Conservation (phyloP, 129 eudicot genomes). For the Deinandra increscens region DNA sequence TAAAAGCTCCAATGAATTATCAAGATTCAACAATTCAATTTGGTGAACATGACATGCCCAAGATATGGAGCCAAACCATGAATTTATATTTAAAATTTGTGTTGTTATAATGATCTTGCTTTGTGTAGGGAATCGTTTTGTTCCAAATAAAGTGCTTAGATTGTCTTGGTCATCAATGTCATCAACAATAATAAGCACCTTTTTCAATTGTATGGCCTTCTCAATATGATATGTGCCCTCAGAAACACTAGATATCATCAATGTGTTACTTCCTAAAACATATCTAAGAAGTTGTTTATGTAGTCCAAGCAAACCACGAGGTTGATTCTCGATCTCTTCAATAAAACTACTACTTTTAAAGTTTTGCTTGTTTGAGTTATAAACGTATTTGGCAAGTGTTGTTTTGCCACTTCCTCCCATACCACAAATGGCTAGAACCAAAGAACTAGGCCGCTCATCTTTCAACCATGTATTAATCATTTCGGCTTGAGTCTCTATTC, state of each 20-base stretch:
- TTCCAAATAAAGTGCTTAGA: slow-evolving; percentile 14
- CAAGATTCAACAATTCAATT: background rate
- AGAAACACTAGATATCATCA: background rate
- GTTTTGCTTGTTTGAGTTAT: slow-evolving; percentile 9
- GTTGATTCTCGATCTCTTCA: slow-evolving; percentile 22
- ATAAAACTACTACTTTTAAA: slow-evolving; percentile 3
- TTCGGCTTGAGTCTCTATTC: slow-evolving; percentile 6
- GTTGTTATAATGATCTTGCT: slow-evolving; percentile 28
- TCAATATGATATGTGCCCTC: slow-evolving; percentile 6
- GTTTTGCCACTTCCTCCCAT: slow-evolving; percentile 45
- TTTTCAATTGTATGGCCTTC: background rate
- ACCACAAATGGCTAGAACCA: slow-evolving; percentile 22
- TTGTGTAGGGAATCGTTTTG: background rate
- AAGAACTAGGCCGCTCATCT: slow-evolving; percentile 4
- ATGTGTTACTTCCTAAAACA: background rate
- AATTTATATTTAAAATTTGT: slow-evolving; percentile 10
- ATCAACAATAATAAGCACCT: slow-evolving; percentile 10
- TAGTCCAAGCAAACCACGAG: slow-evolving; percentile 15
- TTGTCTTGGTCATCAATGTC: slow-evolving; percentile 6
- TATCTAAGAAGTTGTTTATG: slow-evolving; percentile 3
- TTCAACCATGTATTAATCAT: slow-evolving; percentile 20
- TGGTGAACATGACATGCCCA: background rate
- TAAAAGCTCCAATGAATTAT: slow-evolving; percentile 32
- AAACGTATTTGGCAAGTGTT: slow-evolving; percentile 14
- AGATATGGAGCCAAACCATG: slow-evolving; percentile 1